Evolutionary conservation across 805 yeast species (phyloP), one percentile per base, ranked within the genome.

Genomic region (Wickerhamomyces chambardii): DNA sequence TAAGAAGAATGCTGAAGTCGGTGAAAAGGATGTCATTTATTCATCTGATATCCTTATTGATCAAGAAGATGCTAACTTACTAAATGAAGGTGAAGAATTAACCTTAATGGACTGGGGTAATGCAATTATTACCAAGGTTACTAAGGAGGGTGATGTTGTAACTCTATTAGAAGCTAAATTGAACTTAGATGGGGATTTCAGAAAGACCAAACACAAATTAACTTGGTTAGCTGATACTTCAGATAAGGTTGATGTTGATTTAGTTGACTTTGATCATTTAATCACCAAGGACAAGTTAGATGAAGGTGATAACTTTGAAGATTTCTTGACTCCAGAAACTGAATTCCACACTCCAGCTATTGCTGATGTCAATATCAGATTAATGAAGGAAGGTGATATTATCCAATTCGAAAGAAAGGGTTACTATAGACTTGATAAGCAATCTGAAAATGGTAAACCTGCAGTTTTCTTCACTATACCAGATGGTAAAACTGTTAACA

Each of bases 31-130:
- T 55, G 87, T 87, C 31, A 66, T 81, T 46, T 81, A 66, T 59
- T 61, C 74, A 45, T 67, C 75, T 39, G 65, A 75, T 36, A 68
- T 84, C 31, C 63, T 85, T 48, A 68, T 90, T 51, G 97, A 89
- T 55, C 95, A 84, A 65, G 90, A 70, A 21, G 97, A 90, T 61
- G 84, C 83, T 28, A 66, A 63, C 41, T 79, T 89, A 31, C 67
- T 80, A 41, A 76, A 70, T 46, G 90, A 77, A 30, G 84, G 82
- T 44, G 97, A 90, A 64, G 97, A 90, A 66, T 69, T 89, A 43
- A 90, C 97, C n/a, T 73, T 90, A 52, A 90, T 90, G 97, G 97
- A 90, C 64, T 90, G 97, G 97, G 97, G 97, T 71, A 90, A 90
- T 58, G 83, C 78, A 39, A 82, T 90, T 46, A 66, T 89, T 45